Evolutionary conservation across 768 basidiomycete genomes (phyloP), one percentile per base, ranked within the genome.

Genomic region (Podaxis sp.): DNA sequence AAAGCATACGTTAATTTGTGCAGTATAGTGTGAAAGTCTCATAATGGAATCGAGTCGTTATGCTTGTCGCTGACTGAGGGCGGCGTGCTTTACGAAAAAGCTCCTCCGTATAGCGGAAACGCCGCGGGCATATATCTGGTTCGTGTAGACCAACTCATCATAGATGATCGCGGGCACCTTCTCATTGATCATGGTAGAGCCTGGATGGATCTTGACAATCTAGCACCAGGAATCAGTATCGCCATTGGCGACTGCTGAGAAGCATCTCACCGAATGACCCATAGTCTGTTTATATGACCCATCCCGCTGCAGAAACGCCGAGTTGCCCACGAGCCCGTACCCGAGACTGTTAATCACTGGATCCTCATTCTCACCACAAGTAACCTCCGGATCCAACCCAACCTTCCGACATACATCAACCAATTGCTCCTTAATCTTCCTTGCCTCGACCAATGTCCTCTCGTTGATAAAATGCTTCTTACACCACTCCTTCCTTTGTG

Each of bases 141-240:
- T 90, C 15, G 93, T 95, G 69, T 88, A 87, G 53, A 93, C 96
- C 71, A 99, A 76, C 71, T 99, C 97, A 72, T 96, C 90, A 71
- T 92, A 99, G 40, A 99, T 83, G 65, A 99, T 94, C 4, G 90
- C 93, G 0, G 88, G 87, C 0, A 88, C 85, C 71, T 91, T 93
- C 70, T 91, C 93, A 66, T 90, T 88, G 67, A 83, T 84, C 68
- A 99, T 71, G 2, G 85, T 82, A 33, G 96, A 98, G 33, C 90
- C 84, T 0, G 96, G 97, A 70, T 99, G 95, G 22, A 99, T 91
- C 73, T 96, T 96, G 62, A 99, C 82, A 24, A 83, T 73, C 93
- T 81, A 66, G 22, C 51, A 65, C 51, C 11, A 24, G 46, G 1
- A 10, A 33, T 49, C 24, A 57, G 58, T 6, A 54, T 30, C 22